Conservation (phyloP, 2,329 filamentous ascomycete species). For the Hysterium pulicare region DNA sequence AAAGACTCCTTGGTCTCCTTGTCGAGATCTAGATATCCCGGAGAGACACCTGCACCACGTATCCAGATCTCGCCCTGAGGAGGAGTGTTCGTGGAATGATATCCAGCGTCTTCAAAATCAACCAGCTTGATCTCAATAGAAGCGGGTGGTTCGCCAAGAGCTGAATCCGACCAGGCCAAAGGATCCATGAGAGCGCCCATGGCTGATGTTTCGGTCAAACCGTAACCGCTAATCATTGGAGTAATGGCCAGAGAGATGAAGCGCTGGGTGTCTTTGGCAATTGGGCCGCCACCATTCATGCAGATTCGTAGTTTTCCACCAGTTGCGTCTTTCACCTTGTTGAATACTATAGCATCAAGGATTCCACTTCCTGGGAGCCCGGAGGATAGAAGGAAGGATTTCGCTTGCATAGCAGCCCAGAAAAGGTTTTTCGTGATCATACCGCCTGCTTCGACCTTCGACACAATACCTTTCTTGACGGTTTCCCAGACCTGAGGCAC, state of each 20-base stretch:
- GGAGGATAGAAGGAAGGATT: slow-evolving; percentile 57
- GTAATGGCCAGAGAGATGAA: slow-evolving; percentile 92
- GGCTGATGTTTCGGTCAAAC: slow-evolving; percentile 87
- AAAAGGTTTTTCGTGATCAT: slow-evolving; percentile 75
- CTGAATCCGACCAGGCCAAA: slow-evolving; percentile 72
- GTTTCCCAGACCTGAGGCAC: slow-evolving; percentile 98
- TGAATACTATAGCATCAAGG: slow-evolving; percentile 83
- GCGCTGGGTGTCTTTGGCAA: slow-evolving; percentile 80
- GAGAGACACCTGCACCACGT: slow-evolving; percentile 70
- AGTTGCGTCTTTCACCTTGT: slow-evolving; percentile 84
- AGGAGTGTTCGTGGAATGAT: slow-evolving; percentile 68
- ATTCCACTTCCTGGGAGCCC: slow-evolving; percentile 65
- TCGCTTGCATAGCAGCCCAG: slow-evolving; percentile 62
- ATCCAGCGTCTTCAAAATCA: slow-evolving; percentile 84
- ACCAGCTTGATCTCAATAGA: slow-evolving; percentile 88
- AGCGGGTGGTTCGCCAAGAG: slow-evolving; percentile 74
- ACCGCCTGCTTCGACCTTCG: slow-evolving; percentile 70
- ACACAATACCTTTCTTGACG: slow-evolving; percentile 88
- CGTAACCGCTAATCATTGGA: slow-evolving; percentile 93
- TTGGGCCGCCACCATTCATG: slow-evolving; percentile 90
- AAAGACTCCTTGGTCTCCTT: slow-evolving; percentile 77
- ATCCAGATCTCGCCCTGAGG: slow-evolving; percentile 94
- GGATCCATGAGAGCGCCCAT: slow-evolving; percentile 82
- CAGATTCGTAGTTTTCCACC: slow-evolving; percentile 85
- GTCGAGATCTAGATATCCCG: slow-evolving; percentile 79